Evolutionary conservation across 73 alveolate species (phyloP), one percentile per base, ranked within the genome.

Genomic region (Paramecium sonneborni): DNA sequence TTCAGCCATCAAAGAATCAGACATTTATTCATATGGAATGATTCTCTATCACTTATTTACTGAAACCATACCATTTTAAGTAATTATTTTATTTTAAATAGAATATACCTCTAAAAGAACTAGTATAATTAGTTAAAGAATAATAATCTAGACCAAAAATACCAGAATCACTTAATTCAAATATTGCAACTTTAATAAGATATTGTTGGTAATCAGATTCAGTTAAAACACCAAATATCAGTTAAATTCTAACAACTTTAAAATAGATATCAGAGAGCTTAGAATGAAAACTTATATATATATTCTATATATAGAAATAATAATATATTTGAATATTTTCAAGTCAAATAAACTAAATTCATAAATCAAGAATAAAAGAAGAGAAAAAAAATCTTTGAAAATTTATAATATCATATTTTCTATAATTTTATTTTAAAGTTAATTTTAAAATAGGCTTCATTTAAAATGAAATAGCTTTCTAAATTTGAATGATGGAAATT

Each of bases 141-240:
- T 39, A 79, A 7, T 43, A 79, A 43, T 20, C 39, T 7, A 38
- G 90, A 10, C 90, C 90, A 8, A 79, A 79, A 46, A 43, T 79
- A n/a, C 44, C 46, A 14, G 90, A 79, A 20, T 34, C 30, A 14
- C 18, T 79, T 20, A 38, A 38, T 43, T 0, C 39, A 38, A 18
- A 79, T 14, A 41, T 79, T 5, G 72, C 90, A 43, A 46, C 41
- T 23, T 46, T 79, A 24, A 79, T 79, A 20, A 79, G 90, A 44
- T 79, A 20, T 18, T 79, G 90, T 44, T 79, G 90, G 90, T 44
- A 79, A 79, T 79, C 39, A 44, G 90, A 79, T 3, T 34, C 90
- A 9, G 0, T 15, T 4, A 24, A 79, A 43, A n/a, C 76, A 79
- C 74, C 74, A 20, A 23, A 43, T 37, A 3, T 12, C 0, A 23